A percentile compares a stretch with the other conserved stretches of the same genome.
These are phyloP conservation scores for Schizonepeta tenuifolia DNA, from an alignment of 257 asterid genomes.

Conservation along the genomic window DNA sequence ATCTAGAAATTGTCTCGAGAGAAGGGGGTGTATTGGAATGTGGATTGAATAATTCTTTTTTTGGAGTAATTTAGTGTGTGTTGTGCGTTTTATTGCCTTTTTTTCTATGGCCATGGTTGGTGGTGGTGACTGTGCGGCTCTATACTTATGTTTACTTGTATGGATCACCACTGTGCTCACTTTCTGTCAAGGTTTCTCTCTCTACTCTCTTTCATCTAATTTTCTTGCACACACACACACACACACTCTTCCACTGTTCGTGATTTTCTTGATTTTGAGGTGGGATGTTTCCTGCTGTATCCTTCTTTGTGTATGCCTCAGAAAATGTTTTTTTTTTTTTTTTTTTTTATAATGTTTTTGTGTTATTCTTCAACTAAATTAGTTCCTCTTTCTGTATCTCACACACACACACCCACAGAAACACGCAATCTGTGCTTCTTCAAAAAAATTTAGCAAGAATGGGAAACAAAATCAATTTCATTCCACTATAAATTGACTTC, in stretches of 20 bases:
- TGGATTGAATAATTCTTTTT: constrained; percentile 27
- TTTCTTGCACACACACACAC: constrained; percentile 9
- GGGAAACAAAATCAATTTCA: background rate
- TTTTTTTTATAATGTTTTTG: background rate
- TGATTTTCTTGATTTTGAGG: constrained; percentile 20
- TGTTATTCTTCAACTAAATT: too few relatives aligned
- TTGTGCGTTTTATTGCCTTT: constrained; percentile 19
- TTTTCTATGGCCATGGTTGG: constrained; percentile 73
- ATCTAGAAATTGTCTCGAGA: background rate
- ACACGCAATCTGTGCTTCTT: background rate
- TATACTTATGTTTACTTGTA: constrained; percentile 48
- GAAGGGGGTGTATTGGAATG: constrained; percentile 19
- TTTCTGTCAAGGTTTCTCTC: constrained; percentile 56
- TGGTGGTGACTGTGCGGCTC: constrained; percentile 41
- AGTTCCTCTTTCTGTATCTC: background rate
- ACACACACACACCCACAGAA: background rate
- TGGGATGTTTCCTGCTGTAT: background rate
- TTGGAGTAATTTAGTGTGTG: constrained; percentile 30
- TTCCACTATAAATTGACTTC: background rate
- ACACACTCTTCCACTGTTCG: constrained; percentile 13
- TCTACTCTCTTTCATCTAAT: background rate
- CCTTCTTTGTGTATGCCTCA: background rate
- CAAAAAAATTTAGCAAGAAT: background rate
- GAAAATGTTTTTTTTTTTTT: too few relatives aligned
- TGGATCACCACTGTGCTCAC: constrained; percentile 51